Base-by-base conservation (phyloP, 169 alveolate genomes). In the Eimeria sp. region DNA sequence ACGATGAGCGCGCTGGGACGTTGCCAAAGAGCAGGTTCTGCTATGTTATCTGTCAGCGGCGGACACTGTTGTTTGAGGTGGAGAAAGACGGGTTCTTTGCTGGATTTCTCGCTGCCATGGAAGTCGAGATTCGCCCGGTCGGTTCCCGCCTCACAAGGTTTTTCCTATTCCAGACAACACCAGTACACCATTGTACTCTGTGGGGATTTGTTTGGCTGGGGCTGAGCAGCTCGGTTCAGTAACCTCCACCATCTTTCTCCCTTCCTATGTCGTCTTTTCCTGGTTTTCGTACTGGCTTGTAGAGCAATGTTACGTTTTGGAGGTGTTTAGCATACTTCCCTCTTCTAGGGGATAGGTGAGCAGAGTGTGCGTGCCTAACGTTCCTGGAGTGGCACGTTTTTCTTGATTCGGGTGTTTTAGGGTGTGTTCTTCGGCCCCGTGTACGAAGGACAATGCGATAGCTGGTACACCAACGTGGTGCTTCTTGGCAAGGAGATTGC, bases 81-180 rank as follows among this genome's bases (percentile, higher is more conserved):
- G 89, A 70, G 80, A 96, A 96, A 40, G 94, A 78, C 34, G 99
- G 98, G 9, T 96, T 96, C 4, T 95, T 97, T 86, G 97, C 98
- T 54, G 99, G 98, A 9, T 96, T 97, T 75, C 95, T 98, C 72
- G 97, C 97, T 43, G 98, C 98, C 9, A 97, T 98, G 65, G 99
- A 97, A 92, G 98, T 98, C 3, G 99, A 97, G 90, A 98, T 98
- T 83, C 96, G 98, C 58, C 98, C 98, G 76, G 98, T 97, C 40
- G 7, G 95, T 65, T 65, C 93, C n/a, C 43, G 43, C 65, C 20
- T 65, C 27, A 9, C 14, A 16, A 11, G 22, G 4, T 40, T 16
- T 4, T 73, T 18, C 34, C 54, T 73, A 40, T 14, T 40, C 14
- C 6, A 40, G 83, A n/a, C 2, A 73, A 10, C 54, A 16, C 57